phyloP scores from a whole-genome alignment of 768 basidiomycete species.

The Omphalotus guepiniiformis region DNA sequence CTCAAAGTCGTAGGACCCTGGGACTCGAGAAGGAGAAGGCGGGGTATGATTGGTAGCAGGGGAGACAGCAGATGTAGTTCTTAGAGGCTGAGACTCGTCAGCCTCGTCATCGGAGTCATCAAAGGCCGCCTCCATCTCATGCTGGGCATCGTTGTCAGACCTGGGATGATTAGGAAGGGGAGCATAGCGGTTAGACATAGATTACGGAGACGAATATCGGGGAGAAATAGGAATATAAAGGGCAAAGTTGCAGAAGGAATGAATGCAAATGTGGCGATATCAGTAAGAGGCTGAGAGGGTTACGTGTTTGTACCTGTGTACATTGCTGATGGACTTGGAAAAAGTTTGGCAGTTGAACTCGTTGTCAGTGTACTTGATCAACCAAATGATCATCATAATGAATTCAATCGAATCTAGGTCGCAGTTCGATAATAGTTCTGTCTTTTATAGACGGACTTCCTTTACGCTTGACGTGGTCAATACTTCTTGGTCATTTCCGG shows the following conservation, averaged over 20 bases:
- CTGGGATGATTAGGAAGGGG: constrained; percentile 55
- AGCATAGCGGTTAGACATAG: constrained; percentile 60
- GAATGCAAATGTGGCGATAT: too few relatives aligned
- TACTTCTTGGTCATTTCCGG: neutral
- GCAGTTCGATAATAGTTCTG: too few relatives aligned
- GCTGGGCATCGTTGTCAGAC: constrained; percentile 40
- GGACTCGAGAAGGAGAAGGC: constrained; percentile 18
- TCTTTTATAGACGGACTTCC: too few relatives aligned
- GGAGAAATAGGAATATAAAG: constrained; percentile 5
- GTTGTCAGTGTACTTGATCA: too few relatives aligned
- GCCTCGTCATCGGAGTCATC: constrained; percentile 66
- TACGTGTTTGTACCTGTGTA: too few relatives aligned
- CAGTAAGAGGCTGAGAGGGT: neutral
- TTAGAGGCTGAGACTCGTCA: constrained; percentile 51
- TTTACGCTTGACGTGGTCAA: constrained; percentile 1
- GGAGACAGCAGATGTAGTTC: constrained; percentile 35
- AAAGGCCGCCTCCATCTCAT: constrained; percentile 86
- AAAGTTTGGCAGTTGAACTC: too few relatives aligned
- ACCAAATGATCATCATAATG: neutral
- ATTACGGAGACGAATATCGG: neutral
- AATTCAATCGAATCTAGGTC: neutral
- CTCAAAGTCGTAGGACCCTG: constrained; percentile 74
- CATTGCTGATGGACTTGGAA: too few relatives aligned
- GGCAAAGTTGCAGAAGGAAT: neutral
- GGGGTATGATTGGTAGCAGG: constrained; percentile 21